A percentile compares a stretch with the other conserved stretches of the same genome.
Evolutionary conservation across 805 yeast species (phyloP).

Genomic region (Ogataea sp.): DNA sequence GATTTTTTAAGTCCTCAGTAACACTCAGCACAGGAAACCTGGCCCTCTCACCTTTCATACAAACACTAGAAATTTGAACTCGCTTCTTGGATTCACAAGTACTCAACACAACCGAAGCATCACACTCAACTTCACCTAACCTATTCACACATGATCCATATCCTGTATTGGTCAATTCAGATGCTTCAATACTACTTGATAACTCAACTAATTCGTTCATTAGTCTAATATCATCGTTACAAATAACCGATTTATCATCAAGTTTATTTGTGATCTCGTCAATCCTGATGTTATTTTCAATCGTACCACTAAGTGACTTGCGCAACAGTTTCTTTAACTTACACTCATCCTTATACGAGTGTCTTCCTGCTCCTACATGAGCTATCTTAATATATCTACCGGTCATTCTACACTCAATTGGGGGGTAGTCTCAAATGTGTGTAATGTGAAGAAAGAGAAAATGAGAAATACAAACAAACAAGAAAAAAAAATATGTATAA

Average conservation of each 20-base stretch:
- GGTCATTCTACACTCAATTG: too few relatives aligned
- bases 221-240: neutral
- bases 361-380: slow-evolving; percentile 1
- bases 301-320: slow-evolving; percentile 2
- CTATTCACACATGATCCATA: slow-evolving; percentile 35
- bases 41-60: too few relatives aligned
- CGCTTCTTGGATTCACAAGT: too few relatives aligned
- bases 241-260: too few relatives aligned
- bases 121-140: slow-evolving; percentile 35
- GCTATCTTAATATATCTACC: slow-evolving; percentile 2
- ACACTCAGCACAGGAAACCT: too few relatives aligned
- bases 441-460: slow-evolving; percentile 6
- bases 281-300: neutral
- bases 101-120: too few relatives aligned
- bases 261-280: neutral
- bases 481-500: too few relatives aligned
- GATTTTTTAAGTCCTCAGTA: too few relatives aligned
- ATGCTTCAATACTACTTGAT: slow-evolving; percentile 21
- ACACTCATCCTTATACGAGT: slow-evolving; percentile 22
- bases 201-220: neutral
- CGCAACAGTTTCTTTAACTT: slow-evolving; percentile 1
- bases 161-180: slow-evolving; percentile 41
- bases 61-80: too few relatives aligned
- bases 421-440: too few relatives aligned
- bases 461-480: too few relatives aligned